These are phyloP conservation scores for Ordospora pajunii DNA, from an alignment of 371 early-diverging fungal species.

Conservation along the genomic window DNA sequence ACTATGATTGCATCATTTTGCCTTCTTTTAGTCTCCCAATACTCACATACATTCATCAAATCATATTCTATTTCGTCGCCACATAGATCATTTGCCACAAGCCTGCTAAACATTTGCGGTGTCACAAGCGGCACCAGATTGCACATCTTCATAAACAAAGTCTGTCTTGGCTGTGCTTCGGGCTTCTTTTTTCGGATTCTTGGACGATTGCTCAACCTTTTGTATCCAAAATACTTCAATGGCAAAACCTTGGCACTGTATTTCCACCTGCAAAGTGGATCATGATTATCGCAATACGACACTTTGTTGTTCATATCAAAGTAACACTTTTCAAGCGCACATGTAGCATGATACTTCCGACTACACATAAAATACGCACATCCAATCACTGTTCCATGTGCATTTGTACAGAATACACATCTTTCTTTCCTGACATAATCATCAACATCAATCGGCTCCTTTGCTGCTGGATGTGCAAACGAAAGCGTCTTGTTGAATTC, in stretches of 20 bases:
- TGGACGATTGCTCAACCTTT: not conserved
- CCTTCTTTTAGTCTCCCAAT: not conserved
- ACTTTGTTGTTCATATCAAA: conserved; percentile 54
- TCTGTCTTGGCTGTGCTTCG: not conserved
- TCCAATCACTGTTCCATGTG: conserved; percentile 18
- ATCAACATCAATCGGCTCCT: conserved; percentile 58
- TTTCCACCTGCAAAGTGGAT: conserved; percentile 34
- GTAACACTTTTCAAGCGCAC: conserved; percentile 52
- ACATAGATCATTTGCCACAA: not conserved
- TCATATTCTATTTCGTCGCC: not conserved
- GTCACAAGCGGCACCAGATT: not conserved
- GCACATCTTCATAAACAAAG: not conserved
- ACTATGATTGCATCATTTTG: not conserved
- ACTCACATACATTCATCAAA: not conserved
- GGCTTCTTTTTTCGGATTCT: not conserved
- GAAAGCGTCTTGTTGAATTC: conserved; percentile 36
- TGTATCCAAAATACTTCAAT: not conserved
- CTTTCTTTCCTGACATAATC: conserved; percentile 7
- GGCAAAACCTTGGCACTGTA: not conserved
- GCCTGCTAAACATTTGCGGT: not conserved
- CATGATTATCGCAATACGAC: conserved; percentile 55
- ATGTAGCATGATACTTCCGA: conserved; percentile 52
- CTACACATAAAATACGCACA: conserved; percentile 55
- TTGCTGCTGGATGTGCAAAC: conserved; percentile 52
- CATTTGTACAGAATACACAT: conserved; percentile 46